A percentile compares a stretch with the other conserved stretches of the same genome.
These are phyloP conservation scores for Diplosphaera chodatii DNA, from an alignment of 139 green algal species.

Conservation along the genomic window DNA sequence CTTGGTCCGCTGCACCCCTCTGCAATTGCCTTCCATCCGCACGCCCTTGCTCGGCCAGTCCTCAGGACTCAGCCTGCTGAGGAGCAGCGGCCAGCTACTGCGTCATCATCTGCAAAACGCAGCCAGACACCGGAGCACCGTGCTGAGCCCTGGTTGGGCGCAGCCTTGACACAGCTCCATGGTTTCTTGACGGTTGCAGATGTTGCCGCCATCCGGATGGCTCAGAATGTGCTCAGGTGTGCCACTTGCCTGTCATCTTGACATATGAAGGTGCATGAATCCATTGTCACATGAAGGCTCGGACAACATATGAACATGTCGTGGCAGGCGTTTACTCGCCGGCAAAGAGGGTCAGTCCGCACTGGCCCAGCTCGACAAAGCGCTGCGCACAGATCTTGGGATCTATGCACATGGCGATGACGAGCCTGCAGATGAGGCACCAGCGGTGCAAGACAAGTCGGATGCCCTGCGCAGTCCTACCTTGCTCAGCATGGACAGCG, in stretches of 20 bases:
- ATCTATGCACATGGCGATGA: background rate
- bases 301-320: too few relatives aligned
- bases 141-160: conserved; percentile 8
- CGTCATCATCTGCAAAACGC: background rate
- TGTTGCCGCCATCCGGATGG: conserved; percentile 20
- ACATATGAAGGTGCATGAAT: too few relatives aligned
- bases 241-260: too few relatives aligned
- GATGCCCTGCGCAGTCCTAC: background rate
- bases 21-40: conserved; percentile 39
- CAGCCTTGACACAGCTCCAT: conserved; percentile 25
- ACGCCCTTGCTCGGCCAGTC: background rate
- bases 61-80: background rate
- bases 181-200: conserved; percentile 38
- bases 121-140: background rate
- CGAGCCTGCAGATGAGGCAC: background rate
- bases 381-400: conserved; percentile 2
- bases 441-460: background rate
- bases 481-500: conserved; percentile 5
- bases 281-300: too few relatives aligned
- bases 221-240: conserved; percentile 38
- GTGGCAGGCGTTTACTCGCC: conserved; percentile 18
- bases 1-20: conserved; percentile 35
- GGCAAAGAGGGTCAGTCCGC: conserved; percentile 16
- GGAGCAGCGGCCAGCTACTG: background rate
- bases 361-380: conserved; percentile 1